Evolutionary conservation across 345 rosid species (phyloP), one percentile per base, ranked within the genome.

Genomic region (Citrus glauca): DNA sequence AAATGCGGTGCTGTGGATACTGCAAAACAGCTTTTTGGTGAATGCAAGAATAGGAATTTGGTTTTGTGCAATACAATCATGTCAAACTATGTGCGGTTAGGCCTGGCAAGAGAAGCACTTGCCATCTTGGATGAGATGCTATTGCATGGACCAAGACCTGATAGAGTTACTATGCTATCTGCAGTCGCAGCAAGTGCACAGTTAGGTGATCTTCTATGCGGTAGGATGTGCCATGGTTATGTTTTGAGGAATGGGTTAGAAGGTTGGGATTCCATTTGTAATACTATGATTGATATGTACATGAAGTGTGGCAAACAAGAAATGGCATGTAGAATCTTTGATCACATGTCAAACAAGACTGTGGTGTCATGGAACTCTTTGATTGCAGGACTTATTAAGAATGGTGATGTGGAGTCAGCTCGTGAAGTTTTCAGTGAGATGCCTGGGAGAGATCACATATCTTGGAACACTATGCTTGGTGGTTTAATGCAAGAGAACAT

Each of bases 341-440:
- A 84, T 83, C 32, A 24, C 66, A 87, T 88, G 87, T 73, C 79
- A 37, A 87, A 84, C 73, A 90, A 84, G 88, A 85, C 88, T n/a
- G 77, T 80, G 67, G 95, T 88, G 11, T 82, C 91, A 3, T 91
- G 93, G 95, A 91, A 91, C 65, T 85, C 92, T 19, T 71, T 90
- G 64, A 64, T 86, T 45, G 88, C 87, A 24, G 93, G 93, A 45
- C 83, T 80, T 65, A 60, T 88, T 64, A 89, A 75, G 57, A 87
- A 87, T 27, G 84, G 85, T 32, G 90, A 90, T 53, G 77, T 85
- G 75, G 82, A 89, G 72, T 81, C 88, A 70, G 92, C 92, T n/a
- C 62, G 84, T 87, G 78, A 82, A 74, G 74, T 85, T 48, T 90
- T 90, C 48, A 50, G 80, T 69, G 85, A 82, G 82, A 91, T 90